Base-by-base conservation (phyloP, 306 rosid genomes). In the Quercus alba region DNA sequence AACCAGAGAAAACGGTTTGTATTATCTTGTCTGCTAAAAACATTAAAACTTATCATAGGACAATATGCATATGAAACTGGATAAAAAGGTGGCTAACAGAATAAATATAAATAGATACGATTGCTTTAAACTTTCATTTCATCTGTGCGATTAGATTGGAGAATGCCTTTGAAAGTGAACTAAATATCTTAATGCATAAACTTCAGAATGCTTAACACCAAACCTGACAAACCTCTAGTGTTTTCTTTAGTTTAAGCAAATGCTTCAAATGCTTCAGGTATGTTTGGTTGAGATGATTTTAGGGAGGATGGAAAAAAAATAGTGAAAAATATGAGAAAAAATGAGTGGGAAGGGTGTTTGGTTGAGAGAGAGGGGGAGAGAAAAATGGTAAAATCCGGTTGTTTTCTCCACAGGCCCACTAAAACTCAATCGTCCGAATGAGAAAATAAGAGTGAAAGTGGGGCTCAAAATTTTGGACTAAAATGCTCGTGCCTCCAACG, bases 311-410 rank as follows among this genome's bases (percentile, higher is more conserved):
- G 0, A 41, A 41, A 41, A 41, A 41, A 41, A 2, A 41, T 0
- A 8, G 0, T 41, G 11, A 1, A 41, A 41, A 38, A 38, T 38
- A 7, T 38, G 11, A 38, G 11, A 38, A 10, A 41, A 38, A 38
- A 41, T 41, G 1, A 0, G 3, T 41, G 3, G 0, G 0, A 38
- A 38, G 11, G 11, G 46, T 41, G 46, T 7, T 41, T 41, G 3
- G 3, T 41, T 41, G 3, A 8, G 2, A 41, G 11, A 8, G 46
- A 41, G 11, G 3, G 46, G 11, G 3, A 41, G 46, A 41, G 46
- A 41, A 41, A 41, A 41, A 8, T 41, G 3, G 11, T 41, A 7
- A 0, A 0, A 3, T 7, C 3, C 0, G 11, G 3, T 41, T 41
- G 11, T 41, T 8, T 41, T 41, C 46, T 41, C 3, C 11, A 0